A percentile compares a stretch with the other conserved stretches of the same genome.
Conservation (phyloP, 208 protist species). For the Leishmania amazonensis region DNA sequence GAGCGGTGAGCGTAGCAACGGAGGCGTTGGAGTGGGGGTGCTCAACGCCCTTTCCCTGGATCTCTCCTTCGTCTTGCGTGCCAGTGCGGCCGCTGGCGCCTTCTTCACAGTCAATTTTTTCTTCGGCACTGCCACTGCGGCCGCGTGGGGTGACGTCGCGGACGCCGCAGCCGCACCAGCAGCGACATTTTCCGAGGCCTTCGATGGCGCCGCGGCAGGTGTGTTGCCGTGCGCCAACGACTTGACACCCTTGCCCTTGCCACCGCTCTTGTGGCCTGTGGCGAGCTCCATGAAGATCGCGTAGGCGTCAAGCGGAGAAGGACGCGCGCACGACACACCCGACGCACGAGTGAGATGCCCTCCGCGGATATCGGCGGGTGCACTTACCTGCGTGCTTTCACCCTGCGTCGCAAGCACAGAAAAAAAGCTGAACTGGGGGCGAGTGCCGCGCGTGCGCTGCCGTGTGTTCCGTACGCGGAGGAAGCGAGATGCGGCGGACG, state of each 20-base stretch:
- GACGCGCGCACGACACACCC: background rate
- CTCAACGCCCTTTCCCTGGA: background rate
- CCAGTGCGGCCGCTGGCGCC: background rate
- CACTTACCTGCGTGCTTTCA: background rate
- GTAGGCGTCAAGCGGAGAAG: background rate
- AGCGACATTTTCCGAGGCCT: background rate
- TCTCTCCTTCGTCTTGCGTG: background rate
- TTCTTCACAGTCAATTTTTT: background rate
- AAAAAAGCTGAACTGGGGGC: background rate
- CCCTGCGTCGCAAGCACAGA: background rate
- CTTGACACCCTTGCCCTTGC: background rate
- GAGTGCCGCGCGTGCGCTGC: background rate
- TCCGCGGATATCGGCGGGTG: background rate
- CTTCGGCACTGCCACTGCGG: background rate
- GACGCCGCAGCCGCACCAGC: background rate
- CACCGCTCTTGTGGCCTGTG: background rate
- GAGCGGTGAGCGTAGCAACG: background rate
- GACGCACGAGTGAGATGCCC: background rate
- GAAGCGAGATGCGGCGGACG: background rate
- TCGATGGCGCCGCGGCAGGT: background rate
- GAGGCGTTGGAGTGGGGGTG: background rate
- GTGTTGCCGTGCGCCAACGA: background rate
- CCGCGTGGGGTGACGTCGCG: background rate
- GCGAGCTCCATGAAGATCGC: background rate
- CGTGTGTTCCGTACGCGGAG: background rate